These are phyloP conservation scores for Penicillium sp. DNA, from an alignment of 2,329 filamentous ascomycete genomes.

Conservation along the genomic window DNA sequence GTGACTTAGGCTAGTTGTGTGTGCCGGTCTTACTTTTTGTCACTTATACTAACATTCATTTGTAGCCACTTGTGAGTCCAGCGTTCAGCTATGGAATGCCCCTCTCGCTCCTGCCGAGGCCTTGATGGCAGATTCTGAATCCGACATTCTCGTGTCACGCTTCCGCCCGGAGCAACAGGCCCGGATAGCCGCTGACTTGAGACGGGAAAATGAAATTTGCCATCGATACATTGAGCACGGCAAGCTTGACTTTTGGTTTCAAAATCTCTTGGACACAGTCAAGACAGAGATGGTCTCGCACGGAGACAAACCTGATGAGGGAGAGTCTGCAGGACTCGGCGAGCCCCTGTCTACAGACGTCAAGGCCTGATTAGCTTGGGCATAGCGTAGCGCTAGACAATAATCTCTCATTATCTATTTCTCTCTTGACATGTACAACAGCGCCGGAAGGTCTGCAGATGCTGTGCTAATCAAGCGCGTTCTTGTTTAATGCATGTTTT, in stretches of 20 bases:
- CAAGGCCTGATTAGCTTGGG: slow-evolving; percentile 6
- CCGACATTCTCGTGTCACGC: slow-evolving; percentile 47
- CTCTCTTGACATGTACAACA: too few species aligned
- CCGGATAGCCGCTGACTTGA: slow-evolving; percentile 65
- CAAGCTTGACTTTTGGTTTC: slow-evolving; percentile 64
- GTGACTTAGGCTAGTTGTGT: slow-evolving; percentile 1
- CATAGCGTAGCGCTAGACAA: too few species aligned
- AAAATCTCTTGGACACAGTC: slow-evolving; percentile 23
- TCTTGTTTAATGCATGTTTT: too few species aligned
- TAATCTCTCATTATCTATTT: too few species aligned
- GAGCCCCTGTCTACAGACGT: neutral
- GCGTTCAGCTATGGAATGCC: neutral
- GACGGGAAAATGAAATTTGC: slow-evolving; percentile 64
- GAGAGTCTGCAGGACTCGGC: neutral
- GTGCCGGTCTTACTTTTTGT: slow-evolving; percentile 6
- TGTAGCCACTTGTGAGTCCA: slow-evolving; percentile 12
- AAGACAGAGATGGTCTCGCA: slow-evolving; percentile 8
- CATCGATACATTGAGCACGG: slow-evolving; percentile 60
- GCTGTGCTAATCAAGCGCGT: too few species aligned
- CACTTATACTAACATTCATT: too few species aligned
- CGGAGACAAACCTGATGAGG: neutral
- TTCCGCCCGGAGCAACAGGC: slow-evolving; percentile 60
- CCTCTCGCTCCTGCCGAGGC: slow-evolving; percentile 25
- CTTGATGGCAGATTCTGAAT: slow-evolving; percentile 25
- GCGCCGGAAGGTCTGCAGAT: too few species aligned